Evolutionary conservation across 805 yeast genomes (phyloP).

Genomic region (Monosporozyma solicola): DNA sequence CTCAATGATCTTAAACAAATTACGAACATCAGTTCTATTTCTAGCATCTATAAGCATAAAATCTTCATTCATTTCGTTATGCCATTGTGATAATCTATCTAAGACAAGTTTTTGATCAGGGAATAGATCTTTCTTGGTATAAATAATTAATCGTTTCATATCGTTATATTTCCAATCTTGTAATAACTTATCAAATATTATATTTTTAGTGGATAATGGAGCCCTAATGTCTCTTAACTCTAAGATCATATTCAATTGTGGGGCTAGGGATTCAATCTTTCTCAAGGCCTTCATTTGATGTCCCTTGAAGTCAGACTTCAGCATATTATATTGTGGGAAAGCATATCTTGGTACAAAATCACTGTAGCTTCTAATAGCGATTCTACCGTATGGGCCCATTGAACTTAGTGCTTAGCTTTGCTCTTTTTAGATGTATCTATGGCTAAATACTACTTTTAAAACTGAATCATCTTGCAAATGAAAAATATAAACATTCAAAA

Average conservation of each 20-base stretch:
- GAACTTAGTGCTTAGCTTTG: background rate
- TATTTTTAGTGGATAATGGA: constrained; percentile 75
- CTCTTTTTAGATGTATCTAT: background rate
- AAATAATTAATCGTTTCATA: constrained; percentile 38
- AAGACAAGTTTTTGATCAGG: constrained; percentile 12
- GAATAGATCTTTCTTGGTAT: constrained; percentile 67
- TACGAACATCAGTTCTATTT: constrained; percentile 38
- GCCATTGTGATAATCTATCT: constrained; percentile 39
- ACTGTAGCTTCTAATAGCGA: background rate
- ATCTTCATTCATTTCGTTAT: constrained; percentile 31
- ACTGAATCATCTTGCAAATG: background rate
- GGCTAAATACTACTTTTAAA: background rate
- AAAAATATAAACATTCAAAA: background rate
- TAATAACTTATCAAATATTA: constrained; percentile 58
- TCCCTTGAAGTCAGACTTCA: constrained; percentile 76
- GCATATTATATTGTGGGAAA: constrained; percentile 69
- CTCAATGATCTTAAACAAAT: constrained; percentile 42
- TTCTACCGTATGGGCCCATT: background rate
- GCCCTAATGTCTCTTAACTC: constrained; percentile 89
- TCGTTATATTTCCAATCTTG: constrained; percentile 34
- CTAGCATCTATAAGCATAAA: constrained; percentile 55
- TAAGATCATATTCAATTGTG: constrained; percentile 70
- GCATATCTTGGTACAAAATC: constrained; percentile 54
- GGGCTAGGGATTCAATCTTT: constrained; percentile 56
- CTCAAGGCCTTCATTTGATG: constrained; percentile 79